A percentile compares a stretch with the other conserved stretches of the same genome.
phyloP scores from a whole-genome alignment of 179 eudicot genomes.

The Nepenthes alata region DNA sequence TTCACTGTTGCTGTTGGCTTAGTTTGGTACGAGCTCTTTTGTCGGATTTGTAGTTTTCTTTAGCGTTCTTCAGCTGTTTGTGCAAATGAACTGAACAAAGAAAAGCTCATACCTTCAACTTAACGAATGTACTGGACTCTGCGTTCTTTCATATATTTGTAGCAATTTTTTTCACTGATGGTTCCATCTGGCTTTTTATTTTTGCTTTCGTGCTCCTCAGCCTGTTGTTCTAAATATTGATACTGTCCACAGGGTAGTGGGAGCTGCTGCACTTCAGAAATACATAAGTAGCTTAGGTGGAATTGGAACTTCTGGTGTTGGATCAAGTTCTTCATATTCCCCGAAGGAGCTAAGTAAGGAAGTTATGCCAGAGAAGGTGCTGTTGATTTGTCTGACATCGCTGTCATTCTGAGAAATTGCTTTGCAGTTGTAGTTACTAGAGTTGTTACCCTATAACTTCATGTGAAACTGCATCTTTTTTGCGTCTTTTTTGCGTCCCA shows the following conservation, averaged over 20 bases:
- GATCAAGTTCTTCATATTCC: slow-evolving; percentile 72
- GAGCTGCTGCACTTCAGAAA: slow-evolving; percentile 78
- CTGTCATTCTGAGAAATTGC: no score
- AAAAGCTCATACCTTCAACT: not conserved
- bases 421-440: no score
- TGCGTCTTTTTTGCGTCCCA: no score
- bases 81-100: not conserved
- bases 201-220: slow-evolving; percentile 1
- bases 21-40: slow-evolving; percentile 54
- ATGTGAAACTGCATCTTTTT: no score
- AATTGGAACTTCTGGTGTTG: slow-evolving; percentile 85
- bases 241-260: slow-evolving; percentile 56
- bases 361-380: slow-evolving; percentile 84
- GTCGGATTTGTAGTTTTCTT: not conserved
- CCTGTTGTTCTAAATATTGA: slow-evolving; percentile 1
- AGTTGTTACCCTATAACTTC: no score
- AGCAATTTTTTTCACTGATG: no score
- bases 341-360: slow-evolving; percentile 85
- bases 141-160: no score
- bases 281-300: slow-evolving; percentile 80
- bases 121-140: not conserved
- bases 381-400: not conserved
- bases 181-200: not conserved
- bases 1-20: slow-evolving; percentile 65
- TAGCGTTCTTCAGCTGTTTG: slow-evolving; percentile 1